A percentile compares a stretch with the other conserved stretches of the same genome.
phyloP scores from a whole-genome alignment of 225 moss, liverwort and hornwort genomes.

The Polytrichum formosum region DNA sequence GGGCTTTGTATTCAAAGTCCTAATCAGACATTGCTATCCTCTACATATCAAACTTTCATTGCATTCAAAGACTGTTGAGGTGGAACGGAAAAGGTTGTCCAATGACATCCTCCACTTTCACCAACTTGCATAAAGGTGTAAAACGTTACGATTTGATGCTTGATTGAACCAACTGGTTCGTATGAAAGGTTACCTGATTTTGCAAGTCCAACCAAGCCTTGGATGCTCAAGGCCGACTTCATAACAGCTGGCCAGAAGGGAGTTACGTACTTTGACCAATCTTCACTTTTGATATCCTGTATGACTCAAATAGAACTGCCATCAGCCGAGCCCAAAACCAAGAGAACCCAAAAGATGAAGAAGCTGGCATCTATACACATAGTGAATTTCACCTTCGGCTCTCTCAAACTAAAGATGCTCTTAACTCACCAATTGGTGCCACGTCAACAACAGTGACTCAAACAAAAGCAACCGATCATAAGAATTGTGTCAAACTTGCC shows the following conservation, averaged over 20 bases:
- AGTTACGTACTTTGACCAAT: conserved; percentile 85
- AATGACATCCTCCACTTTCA: too few species aligned
- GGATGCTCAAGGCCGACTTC: conserved; percentile 69
- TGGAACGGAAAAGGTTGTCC: neutral
- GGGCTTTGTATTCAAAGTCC: too few species aligned
- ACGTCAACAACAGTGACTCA: neutral
- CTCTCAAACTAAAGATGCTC: too few species aligned
- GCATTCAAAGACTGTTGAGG: too few species aligned
- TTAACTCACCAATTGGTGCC: neutral
- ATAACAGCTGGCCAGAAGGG: conserved; percentile 97
- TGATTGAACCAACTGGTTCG: neutral
- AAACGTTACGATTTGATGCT: neutral
- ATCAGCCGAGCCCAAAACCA: too few species aligned
- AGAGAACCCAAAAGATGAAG: too few species aligned
- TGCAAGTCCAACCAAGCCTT: conserved; percentile 76
- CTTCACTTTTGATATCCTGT: conserved; percentile 84
- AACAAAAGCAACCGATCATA: neutral
- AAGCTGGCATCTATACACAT: too few species aligned
- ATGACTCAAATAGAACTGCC: too few species aligned
- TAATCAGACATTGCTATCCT: too few species aligned
- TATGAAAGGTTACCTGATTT: conserved; percentile 53
- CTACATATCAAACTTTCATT: too few species aligned
- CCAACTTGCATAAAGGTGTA: too few species aligned
- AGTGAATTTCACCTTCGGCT: too few species aligned
- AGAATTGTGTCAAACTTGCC: neutral